These are phyloP conservation scores for Buddleja alternifolia DNA, from an alignment of 257 asterid genomes.

Conservation along the genomic window DNA sequence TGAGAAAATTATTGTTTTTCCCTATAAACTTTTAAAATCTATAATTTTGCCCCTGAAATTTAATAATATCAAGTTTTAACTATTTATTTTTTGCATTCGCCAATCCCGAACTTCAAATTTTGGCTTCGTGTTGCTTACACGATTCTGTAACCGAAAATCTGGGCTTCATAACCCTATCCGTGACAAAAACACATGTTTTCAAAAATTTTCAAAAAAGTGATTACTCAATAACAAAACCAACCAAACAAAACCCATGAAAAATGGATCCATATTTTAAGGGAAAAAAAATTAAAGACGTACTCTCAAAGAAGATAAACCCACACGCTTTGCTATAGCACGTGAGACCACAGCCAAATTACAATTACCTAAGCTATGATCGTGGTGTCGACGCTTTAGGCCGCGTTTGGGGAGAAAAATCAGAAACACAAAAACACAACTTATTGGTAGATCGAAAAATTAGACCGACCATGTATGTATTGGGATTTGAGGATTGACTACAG, in stretches of 20 bases:
- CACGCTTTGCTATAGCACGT: constrained; percentile 9
- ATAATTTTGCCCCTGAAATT: too few species aligned
- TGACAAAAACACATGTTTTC: constrained; percentile 22
- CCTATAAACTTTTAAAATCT: too few species aligned
- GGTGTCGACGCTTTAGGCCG: background rate
- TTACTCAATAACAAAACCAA: background rate
- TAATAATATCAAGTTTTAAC: too few species aligned
- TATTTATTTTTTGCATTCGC: too few species aligned
- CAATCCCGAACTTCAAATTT: too few species aligned
- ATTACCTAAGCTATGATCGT: background rate
- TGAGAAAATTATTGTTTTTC: too few species aligned
- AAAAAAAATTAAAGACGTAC: background rate
- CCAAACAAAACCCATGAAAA: background rate
- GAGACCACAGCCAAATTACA: background rate
- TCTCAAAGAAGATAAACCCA: background rate
- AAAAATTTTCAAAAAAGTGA: constrained; percentile 5
- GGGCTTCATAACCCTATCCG: too few species aligned
- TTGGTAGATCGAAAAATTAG: constrained; percentile 17
- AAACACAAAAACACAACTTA: constrained; percentile 20
- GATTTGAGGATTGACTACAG: constrained; percentile 33
- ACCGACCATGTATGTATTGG: constrained; percentile 40
- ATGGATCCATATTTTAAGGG: background rate
- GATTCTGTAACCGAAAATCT: too few species aligned
- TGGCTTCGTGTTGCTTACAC: too few species aligned
- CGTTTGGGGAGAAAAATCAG: constrained; percentile 1